Conservation (phyloP, 352 stramenopile species). For the Phytophthora pini region DNA sequence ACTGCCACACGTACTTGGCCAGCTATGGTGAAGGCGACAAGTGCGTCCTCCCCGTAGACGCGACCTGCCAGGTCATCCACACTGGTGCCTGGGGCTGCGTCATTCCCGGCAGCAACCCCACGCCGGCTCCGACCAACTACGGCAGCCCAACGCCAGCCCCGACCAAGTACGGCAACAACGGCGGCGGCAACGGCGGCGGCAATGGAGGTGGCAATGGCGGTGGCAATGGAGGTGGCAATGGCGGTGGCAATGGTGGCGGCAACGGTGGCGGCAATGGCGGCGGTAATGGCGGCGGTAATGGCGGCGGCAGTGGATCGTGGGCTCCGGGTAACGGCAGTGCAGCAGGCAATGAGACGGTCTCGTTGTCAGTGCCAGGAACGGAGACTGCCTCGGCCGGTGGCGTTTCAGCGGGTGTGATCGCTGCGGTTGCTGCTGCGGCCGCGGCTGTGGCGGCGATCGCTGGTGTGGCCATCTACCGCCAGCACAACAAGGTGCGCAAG, state of each 20-base stretch:
- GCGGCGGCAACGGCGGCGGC: not conserved
- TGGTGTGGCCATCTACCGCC: constrained; percentile 45
- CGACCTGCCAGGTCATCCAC: constrained; percentile 67
- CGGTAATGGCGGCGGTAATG: constrained; percentile 9
- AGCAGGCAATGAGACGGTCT: constrained; percentile 18
- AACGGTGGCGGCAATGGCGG: constrained; percentile 9
- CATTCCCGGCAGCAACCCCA: constrained; percentile 27
- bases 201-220: not conserved
- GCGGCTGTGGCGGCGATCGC: constrained; percentile 40
- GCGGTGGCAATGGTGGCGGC: constrained; percentile 4
- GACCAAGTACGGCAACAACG: constrained; percentile 25
- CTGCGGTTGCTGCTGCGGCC: constrained; percentile 35
- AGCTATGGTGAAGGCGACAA: constrained; percentile 56
- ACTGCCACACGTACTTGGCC: constrained; percentile 61
- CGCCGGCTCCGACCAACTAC: constrained; percentile 35
- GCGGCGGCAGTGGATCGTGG: constrained; percentile 4
- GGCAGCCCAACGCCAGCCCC: constrained; percentile 38
- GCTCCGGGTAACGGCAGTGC: constrained; percentile 8
- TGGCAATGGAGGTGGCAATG: constrained; percentile 8
- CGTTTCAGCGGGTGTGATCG: constrained; percentile 36
- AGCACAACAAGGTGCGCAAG: constrained; percentile 27
- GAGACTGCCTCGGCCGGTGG: constrained; percentile 25
- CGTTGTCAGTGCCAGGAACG: constrained; percentile 19
- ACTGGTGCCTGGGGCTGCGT: constrained; percentile 77
- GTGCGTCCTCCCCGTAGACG: constrained; percentile 60